Conservation (phyloP, 352 stramenopile species). For the Phytopythium vexans region DNA sequence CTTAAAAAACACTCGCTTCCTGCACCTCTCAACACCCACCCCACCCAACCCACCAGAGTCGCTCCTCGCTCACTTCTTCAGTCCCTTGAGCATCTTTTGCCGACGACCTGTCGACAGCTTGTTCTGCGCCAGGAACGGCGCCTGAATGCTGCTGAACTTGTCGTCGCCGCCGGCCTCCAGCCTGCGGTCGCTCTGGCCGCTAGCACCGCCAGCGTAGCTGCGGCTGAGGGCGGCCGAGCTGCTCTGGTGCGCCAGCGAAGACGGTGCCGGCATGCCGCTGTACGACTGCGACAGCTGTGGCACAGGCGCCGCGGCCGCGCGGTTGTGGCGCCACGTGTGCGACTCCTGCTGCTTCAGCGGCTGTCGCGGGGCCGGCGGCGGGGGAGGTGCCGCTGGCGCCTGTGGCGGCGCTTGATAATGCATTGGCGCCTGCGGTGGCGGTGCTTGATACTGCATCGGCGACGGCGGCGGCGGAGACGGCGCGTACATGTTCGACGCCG, state of each 20-base stretch:
- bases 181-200: conserved; percentile 36
- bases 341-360: conserved; percentile 45
- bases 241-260: conserved; percentile 21
- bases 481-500: conserved; percentile 16
- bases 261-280: conserved; percentile 21
- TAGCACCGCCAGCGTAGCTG: conserved; percentile 34
- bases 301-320: conserved; percentile 20
- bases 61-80: conserved; percentile 69
- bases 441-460: conserved; percentile 1
- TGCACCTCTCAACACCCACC: not conserved
- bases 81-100: conserved; percentile 88
- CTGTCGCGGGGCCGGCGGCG: conserved; percentile 22
- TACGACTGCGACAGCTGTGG: conserved; percentile 35
- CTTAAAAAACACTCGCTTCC: not conserved
- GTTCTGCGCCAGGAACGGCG: conserved; percentile 81
- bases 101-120: conserved; percentile 82
- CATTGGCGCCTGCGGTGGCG: conserved; percentile 12
- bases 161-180: conserved; percentile 54
- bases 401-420: conserved; percentile 26
- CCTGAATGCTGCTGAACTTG: conserved; percentile 86
- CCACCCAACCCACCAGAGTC: not conserved
- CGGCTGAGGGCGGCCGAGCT: conserved; percentile 67
- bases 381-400: conserved; percentile 12
- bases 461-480: conserved; percentile 10
- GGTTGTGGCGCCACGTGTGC: conserved; percentile 67